Base-by-base conservation (phyloP, 2,329 filamentous ascomycete genomes). In the Ophiocordyceps sinensis region DNA sequence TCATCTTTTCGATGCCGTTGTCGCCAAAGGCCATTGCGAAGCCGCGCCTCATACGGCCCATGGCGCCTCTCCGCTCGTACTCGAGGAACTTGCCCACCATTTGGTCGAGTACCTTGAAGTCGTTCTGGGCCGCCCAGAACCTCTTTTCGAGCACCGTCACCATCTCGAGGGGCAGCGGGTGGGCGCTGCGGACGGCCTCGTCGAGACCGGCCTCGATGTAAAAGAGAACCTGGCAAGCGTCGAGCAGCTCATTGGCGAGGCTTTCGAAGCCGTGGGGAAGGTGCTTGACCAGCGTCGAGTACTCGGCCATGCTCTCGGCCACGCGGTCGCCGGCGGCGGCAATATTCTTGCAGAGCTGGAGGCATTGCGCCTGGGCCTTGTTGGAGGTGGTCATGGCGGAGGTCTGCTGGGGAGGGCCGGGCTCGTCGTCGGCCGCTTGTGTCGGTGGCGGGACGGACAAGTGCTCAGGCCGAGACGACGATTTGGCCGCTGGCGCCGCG, bases 131-230 rank as follows among this genome's bases (percentile, higher is more conserved):
- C 21, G 72, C 66, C 30, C 71, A 68, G 51, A 83, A 77, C 49
- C 78, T 79, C 55, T 71, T 71, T 50, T 75, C 73, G 37, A 84
- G 65, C 55, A 82, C 78, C n/a, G 66, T 60, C 28, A 73, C 64
- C 56, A 82, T 72, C 42, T 82, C 77, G 5, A 59, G 50, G 0
- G 79, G 75, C 15, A 82, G 67, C 14, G 65, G 61, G 47, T 73
- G 71, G 14, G 63, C 60, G 17, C 64, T 66, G 34, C 66, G 64
- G 28, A 64, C 57, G 36, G 65, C 69, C 49, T 77, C 71, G n/a
- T 61, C 58, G 41, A 84, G 65, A 5, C 79, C 79, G 19, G 75
- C 71, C 56, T 82, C 77, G 45, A 83, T 77, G n/a, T 75, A 72
- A 66, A 77, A 81, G 35, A 84, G 64, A 35, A 77, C 72, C 41